These are phyloP conservation scores for Didymellaceae sp. DNA, from an alignment of 2,329 filamentous ascomycete species.

Conservation along the genomic window DNA sequence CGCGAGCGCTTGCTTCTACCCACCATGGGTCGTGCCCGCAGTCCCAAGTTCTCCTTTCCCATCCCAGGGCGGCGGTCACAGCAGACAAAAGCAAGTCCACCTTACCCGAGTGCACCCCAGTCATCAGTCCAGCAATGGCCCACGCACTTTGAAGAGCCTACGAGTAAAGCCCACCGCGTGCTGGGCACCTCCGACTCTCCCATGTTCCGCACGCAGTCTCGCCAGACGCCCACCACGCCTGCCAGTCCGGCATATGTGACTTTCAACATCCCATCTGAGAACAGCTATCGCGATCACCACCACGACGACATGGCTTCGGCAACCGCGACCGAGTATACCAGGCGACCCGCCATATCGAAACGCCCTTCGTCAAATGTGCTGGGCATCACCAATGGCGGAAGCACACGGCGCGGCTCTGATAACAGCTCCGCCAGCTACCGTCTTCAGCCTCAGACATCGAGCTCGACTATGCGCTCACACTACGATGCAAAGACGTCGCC, in stretches of 20 bases:
- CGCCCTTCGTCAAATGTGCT: conserved; percentile 46
- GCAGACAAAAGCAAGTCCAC: conserved; percentile 25
- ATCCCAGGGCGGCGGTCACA: conserved; percentile 41
- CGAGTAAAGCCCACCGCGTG: conserved; percentile 47
- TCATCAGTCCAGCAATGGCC: conserved; percentile 32
- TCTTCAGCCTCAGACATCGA: conserved; percentile 44
- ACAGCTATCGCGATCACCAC: conserved; percentile 38
- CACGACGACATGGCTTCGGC: conserved; percentile 30
- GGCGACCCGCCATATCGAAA: conserved; percentile 35
- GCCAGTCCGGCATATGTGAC: conserved; percentile 42
- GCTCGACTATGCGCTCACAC: conserved; percentile 51
- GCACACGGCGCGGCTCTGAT: conserved; percentile 35
- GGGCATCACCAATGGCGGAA: conserved; percentile 29
- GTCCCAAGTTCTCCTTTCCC: conserved; percentile 47
- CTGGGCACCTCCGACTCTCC: conserved; percentile 42
- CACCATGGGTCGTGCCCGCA: conserved; percentile 36
- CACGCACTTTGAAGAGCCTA: conserved; percentile 31
- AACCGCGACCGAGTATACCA: conserved; percentile 29
- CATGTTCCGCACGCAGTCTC: conserved; percentile 34
- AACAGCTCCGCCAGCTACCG: conserved; percentile 38
- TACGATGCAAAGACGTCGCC: conserved; percentile 52
- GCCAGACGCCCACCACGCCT: conserved; percentile 28
- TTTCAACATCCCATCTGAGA: conserved; percentile 38
- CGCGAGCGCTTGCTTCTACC: conserved; percentile 14
- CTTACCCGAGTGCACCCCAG: conserved; percentile 28